phyloP scores from a whole-genome alignment of 768 basidiomycete species.

The Lactifluus piperatus region DNA sequence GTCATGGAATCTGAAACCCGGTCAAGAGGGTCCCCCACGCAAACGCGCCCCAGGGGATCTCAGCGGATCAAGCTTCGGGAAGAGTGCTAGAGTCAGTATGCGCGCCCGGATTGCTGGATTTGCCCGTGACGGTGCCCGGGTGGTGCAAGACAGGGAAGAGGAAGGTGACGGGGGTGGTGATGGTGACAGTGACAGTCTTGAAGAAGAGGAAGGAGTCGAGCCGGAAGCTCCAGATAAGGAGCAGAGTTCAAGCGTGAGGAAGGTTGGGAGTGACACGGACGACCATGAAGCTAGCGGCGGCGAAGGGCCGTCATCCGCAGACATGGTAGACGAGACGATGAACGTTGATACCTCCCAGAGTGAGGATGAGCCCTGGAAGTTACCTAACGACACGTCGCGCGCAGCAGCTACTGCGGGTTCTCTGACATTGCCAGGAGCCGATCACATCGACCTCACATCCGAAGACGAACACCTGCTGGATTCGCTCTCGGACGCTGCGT shows the following conservation, averaged over 20 bases:
- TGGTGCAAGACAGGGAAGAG: slow-evolving; percentile 13
- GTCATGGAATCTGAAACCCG: slow-evolving; percentile 37
- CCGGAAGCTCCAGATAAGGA: slow-evolving; percentile 20
- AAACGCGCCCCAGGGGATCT: slow-evolving; percentile 9
- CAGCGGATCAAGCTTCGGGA: slow-evolving; percentile 15
- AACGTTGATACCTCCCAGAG: slow-evolving; percentile 12
- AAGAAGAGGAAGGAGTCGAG: slow-evolving; percentile 20
- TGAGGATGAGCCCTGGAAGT: slow-evolving; percentile 10
- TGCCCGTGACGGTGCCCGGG: slow-evolving; percentile 40
- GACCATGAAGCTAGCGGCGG: not conserved
- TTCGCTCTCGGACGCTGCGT: not conserved
- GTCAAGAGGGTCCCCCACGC: slow-evolving; percentile 32
- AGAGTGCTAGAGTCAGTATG: slow-evolving; percentile 29
- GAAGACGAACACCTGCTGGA: not conserved
- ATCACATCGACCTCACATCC: not conserved
- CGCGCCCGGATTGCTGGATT: slow-evolving; percentile 44
- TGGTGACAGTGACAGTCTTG: slow-evolving; percentile 13
- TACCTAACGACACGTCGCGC: not conserved
- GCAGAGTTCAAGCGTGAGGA: not conserved
- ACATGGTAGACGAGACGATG: slow-evolving; percentile 19
- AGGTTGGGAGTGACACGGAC: not conserved
- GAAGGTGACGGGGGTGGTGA: slow-evolving; percentile 14
- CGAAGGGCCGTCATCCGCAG: not conserved
- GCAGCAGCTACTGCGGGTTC: not conserved
- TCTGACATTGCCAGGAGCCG: not conserved